Evolutionary conservation across 345 rosid species (phyloP), one percentile per base, ranked within the genome.

Genomic region (Theobroma cacao): DNA sequence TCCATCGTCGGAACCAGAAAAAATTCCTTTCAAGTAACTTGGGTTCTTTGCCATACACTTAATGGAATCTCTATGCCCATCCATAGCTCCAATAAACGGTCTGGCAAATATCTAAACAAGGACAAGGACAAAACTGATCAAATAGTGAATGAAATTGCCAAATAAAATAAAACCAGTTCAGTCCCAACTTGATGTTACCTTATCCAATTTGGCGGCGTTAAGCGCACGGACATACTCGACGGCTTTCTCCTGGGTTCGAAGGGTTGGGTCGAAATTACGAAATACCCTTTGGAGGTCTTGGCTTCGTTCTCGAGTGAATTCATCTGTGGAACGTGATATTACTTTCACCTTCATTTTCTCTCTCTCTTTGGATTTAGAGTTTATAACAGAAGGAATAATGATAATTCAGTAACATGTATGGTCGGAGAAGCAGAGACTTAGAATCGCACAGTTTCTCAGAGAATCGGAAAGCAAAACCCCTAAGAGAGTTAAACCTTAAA

Each of bases 1-100:
- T 93, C 98, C 99, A 86, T 94, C 99, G 91, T 91, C 89, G 20
- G 99, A 93, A 78, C 91, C 99, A 4, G 98, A 96, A 87, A 96
- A 92, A 33, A 96, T 83, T 11, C 93, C 95, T 77, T 96, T 96
- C 74, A 96, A 78, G 84, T 90, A 84, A 88, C 85, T 94, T 0
- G 95, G 98, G 79, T 96, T 94, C 89, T 96, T 96, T 0, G 99
- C 98, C 98, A 96, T 91, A 84, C 94, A 96, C 0, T 97, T 91
- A 65, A 96, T 61, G 10, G 92, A 90, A 87, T 96, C 98, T 9
- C 86, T 70, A 82, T 96, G 99, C 3, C 92, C 98, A 69, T 96
- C 99, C 99, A 96, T 92, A 61, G 99, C 99, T 48, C 95, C 98
- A 33, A 96, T 33, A 75, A 96, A 94, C 0, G 98, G 99, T 84